phyloP scores from a whole-genome alignment of 306 rosid species.

The Cucurbita moschata region DNA sequence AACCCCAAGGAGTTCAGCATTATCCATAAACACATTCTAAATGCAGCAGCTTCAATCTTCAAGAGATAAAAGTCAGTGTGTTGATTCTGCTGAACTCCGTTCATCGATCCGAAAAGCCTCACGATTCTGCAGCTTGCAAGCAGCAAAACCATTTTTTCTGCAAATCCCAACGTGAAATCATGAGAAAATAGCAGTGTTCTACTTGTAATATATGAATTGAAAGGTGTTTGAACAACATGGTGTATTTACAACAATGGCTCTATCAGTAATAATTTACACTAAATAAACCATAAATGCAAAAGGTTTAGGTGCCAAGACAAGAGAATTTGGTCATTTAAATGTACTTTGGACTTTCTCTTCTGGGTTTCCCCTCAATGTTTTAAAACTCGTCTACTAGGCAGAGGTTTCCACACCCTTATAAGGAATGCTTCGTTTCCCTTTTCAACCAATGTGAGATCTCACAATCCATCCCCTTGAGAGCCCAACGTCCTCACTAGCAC shows the following conservation, averaged over 20 bases:
- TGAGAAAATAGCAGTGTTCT: background rate
- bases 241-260: background rate
- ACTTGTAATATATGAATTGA: background rate
- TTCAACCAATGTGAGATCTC: no score
- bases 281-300: background rate
- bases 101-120: constrained; percentile 11
- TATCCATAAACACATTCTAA: constrained; percentile 6
- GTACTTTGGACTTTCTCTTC: no score
- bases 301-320: background rate
- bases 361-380: no score
- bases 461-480: no score
- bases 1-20: background rate
- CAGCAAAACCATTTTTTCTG: constrained; percentile 92
- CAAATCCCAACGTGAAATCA: background rate
- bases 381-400: no score
- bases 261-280: background rate
- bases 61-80: background rate
- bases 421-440: no score
- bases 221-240: background rate
- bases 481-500: no score
- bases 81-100: background rate
- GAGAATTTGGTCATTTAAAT: background rate
- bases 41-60: constrained; percentile 10
- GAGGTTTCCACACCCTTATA: no score
- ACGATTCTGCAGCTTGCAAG: constrained; percentile 32